Base-by-base conservation (phyloP, 352 stramenopile species). In the Pythium oligandrum region DNA sequence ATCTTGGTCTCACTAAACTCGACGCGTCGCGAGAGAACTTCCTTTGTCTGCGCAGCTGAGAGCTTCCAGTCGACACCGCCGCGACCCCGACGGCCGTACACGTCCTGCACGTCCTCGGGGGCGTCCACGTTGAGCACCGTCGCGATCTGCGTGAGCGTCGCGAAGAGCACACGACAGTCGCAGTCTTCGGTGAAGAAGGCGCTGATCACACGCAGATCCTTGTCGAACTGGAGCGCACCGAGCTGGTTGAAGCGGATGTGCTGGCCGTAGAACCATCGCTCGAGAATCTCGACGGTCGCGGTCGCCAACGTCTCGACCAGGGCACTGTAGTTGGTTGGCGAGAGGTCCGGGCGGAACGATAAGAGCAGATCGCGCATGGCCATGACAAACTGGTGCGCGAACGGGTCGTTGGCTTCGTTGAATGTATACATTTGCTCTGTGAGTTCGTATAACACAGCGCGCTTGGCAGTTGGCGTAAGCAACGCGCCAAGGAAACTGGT, bases 371-470 rank as follows among this genome's bases (percentile, higher is more conserved):
- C 74, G 9, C 76, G 73, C 55, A 93, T 65, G 4, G 70, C 61
- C 38, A 66, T 68, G 9, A 92, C 79, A 61, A 93, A 90, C 36
- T 73, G 66, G 55, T 87, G 71, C 10, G 81, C 85, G 51, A 92
- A 95, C 46, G 85, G 85, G 39, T 95, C 85, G 60, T 95, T 95
- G 37, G 81, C 85, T 55, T 95, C 85, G 56, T 95, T 93, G 38
- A 86, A 75, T 39, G 83, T 93, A 63, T 88, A 95, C 75, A 85
- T 79, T n/a, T 82, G 67, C 51, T 95, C 85, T 3, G 70, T 90
- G 12, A 95, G 75, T 57, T 93, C 83, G 59, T 90, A 95, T 17
- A 72, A 71, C n/a, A 91, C 78, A 4, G 55, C 53, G 3, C 61
- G 61, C 34, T 81, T 83, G 8, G 78, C 70, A 2, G 59, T 66